Evolutionary conservation across 1,139 yeast genomes (phyloP).

Genomic region (Magnusiomyces paraingens): DNA sequence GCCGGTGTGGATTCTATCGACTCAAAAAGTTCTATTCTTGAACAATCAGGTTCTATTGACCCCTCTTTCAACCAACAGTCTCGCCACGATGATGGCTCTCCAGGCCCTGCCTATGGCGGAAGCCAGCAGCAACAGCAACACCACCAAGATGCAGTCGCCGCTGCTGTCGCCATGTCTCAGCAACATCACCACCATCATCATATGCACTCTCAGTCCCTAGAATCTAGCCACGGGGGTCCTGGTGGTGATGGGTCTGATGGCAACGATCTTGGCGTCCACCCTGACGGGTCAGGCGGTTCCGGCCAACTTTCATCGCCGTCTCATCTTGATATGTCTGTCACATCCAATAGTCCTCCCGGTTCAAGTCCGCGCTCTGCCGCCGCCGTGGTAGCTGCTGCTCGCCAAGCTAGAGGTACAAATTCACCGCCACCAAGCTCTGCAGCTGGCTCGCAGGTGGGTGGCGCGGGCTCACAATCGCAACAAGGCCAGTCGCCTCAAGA

Average conservation of each 20-base stretch:
- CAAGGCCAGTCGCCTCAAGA: neutral
- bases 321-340: no score
- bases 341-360: no score
- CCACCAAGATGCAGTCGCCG: conserved; percentile 9
- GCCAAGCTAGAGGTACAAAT: neutral
- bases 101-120: no score
- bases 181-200: neutral
- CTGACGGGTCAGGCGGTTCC: no score
- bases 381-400: no score
- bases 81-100: conserved; percentile 12
- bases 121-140: no score
- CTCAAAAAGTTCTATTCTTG: conserved; percentile 8
- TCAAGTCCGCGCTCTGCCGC: no score
- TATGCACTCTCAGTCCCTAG: conserved; percentile 4
- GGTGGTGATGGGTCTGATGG: no score
- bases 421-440: conserved; percentile 4
- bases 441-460: neutral
- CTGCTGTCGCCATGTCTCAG: conserved; percentile 16
- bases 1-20: conserved; percentile 12
- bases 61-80: conserved; percentile 13
- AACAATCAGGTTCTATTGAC: conserved; percentile 12
- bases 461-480: no score
- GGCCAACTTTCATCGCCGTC: no score
- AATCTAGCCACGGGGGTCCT: conserved; percentile 2
- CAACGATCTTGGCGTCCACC: no score